Percentiles rank a stretch among this genome's conserved stretches.
Evolutionary conservation across 2,329 filamentous ascomycete genomes (phyloP).

Genomic region (Alternaria rosae): DNA sequence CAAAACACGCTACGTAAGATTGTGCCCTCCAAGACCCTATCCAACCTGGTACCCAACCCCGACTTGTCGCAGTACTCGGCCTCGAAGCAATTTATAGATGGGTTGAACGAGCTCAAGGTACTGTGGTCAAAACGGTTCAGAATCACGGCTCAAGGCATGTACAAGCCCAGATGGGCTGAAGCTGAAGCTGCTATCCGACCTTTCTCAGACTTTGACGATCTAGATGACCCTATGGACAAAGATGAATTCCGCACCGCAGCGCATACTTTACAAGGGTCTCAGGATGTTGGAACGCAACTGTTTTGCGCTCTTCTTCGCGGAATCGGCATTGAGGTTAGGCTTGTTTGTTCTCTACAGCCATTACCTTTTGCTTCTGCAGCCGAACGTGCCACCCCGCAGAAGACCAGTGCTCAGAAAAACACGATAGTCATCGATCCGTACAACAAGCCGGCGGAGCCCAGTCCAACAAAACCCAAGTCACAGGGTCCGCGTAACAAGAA

Average conservation of each 20-base stretch:
- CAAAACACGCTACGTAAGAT: conserved; percentile 65
- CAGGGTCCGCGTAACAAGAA: conserved; percentile 37
- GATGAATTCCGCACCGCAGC: conserved; percentile 78
- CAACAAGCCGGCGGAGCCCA: conserved; percentile 26
- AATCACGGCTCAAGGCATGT: conserved; percentile 64
- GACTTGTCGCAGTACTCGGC: conserved; percentile 76
- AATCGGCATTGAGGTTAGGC: conserved; percentile 79
- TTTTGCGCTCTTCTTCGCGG: conserved; percentile 87
- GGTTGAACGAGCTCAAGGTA: conserved; percentile 72
- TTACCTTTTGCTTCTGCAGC: conserved; percentile 68
- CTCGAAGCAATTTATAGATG: conserved; percentile 79
- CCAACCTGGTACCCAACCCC: conserved; percentile 72
- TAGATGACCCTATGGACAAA: conserved; percentile 73
- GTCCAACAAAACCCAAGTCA: conserved; percentile 28
- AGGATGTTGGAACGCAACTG: conserved; percentile 87
- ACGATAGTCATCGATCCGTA: conserved; percentile 44
- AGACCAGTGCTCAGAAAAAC: conserved; percentile 27
- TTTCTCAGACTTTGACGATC: conserved; percentile 61
- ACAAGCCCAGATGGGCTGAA: conserved; percentile 72
- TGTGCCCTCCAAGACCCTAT: conserved; percentile 70
- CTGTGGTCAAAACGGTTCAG: conserved; percentile 75
- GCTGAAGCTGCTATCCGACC: conserved; percentile 65
- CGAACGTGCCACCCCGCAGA: conserved; percentile 40
- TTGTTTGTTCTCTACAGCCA: conserved; percentile 90
- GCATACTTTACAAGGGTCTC: conserved; percentile 74